Conservation (phyloP, 805 yeast species). For the Candida bentonensis region DNA sequence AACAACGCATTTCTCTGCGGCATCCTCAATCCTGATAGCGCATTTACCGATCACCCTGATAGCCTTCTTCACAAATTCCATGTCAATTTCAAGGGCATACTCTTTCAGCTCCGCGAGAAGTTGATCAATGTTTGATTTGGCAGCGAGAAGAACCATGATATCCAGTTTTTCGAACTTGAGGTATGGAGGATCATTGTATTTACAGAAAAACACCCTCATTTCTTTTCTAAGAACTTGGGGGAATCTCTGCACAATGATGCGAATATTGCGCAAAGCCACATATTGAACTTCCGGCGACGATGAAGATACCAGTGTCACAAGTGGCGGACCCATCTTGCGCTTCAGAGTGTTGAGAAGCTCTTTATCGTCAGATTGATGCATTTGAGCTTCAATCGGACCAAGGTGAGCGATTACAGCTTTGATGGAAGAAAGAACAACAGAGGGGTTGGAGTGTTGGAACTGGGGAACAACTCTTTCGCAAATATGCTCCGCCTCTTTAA, state of each 20-base stretch:
- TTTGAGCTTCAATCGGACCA: conserved; percentile 14
- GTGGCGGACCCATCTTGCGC: conserved; percentile 67
- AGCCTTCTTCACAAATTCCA: conserved; percentile 79
- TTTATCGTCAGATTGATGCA: conserved; percentile 14
- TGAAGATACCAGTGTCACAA: conserved; percentile 65
- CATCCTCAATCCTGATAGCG: conserved; percentile 58
- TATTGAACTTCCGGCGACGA: conserved; percentile 91
- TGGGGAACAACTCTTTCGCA: conserved; percentile 88
- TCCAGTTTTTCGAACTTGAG: conserved; percentile 90
- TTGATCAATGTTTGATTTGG: conserved; percentile 41
- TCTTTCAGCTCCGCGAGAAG: conserved; percentile 71
- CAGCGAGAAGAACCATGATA: conserved; percentile 67
- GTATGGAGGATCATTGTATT: conserved; percentile 82
- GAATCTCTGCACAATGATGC: conserved; percentile 78
- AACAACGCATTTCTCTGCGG: conserved; percentile 54
- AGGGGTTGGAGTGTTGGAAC: conserved; percentile 91
- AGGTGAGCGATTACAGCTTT: conserved; percentile 63
- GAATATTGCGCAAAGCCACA: conserved; percentile 80
- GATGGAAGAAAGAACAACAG: conserved; percentile 78
- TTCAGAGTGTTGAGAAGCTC: conserved; percentile 33
- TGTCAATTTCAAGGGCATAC: conserved; percentile 79
- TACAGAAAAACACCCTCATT: conserved; percentile 78
- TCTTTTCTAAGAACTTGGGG: conserved; percentile 69
- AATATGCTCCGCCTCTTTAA: conserved; percentile 65
- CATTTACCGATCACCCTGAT: conserved; percentile 82